A percentile compares a stretch with the other conserved stretches of the same genome.
Conservation (phyloP, 2,329 filamentous ascomycete species). For the Clathrospora elynae region DNA sequence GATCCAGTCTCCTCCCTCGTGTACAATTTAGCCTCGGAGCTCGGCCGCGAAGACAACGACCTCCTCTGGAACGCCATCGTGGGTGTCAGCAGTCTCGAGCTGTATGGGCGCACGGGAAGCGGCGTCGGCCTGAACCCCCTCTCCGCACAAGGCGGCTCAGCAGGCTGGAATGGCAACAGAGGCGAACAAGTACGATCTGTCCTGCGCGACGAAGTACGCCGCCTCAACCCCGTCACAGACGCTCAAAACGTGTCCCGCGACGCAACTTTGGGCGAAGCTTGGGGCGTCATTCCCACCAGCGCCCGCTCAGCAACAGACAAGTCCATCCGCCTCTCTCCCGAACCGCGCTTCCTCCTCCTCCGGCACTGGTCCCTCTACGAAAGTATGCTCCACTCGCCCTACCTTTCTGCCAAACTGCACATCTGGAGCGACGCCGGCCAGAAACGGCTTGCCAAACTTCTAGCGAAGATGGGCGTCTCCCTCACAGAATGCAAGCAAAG, state of each 20-base stretch:
- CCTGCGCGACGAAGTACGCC: conserved; percentile 88
- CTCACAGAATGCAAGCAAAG: conserved; percentile 91
- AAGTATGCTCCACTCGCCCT: conserved; percentile 96
- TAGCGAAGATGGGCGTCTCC: conserved; percentile 98
- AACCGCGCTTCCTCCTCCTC: conserved; percentile 89
- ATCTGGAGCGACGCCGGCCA: conserved; percentile 91
- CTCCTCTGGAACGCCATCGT: conserved; percentile 94
- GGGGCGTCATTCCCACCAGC: conserved; percentile 85
- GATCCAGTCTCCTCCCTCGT: conserved; percentile 94
- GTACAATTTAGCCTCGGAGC: conserved; percentile 91
- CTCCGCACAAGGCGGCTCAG: conserved; percentile 57
- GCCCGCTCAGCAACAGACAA: conserved; percentile 88
- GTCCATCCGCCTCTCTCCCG: conserved; percentile 88
- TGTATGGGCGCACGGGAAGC: conserved; percentile 84
- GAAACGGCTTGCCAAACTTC: conserved; percentile 87
- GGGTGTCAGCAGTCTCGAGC: conserved; percentile 89
- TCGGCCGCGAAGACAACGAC: conserved; percentile 96
- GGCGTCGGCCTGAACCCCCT: conserved; percentile 71
- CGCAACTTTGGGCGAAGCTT: conserved; percentile 66
- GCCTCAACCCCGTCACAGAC: conserved; percentile 78
- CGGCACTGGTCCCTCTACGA: conserved; percentile 98
- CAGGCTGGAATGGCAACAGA: conserved; percentile 80
- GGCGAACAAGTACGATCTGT: conserved; percentile 84
- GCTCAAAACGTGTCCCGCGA: conserved; percentile 63
- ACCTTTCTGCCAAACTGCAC: conserved; percentile 86